Evolutionary conservation across 768 basidiomycete genomes (phyloP).

Genomic region (Coprinellus micaceus): DNA sequence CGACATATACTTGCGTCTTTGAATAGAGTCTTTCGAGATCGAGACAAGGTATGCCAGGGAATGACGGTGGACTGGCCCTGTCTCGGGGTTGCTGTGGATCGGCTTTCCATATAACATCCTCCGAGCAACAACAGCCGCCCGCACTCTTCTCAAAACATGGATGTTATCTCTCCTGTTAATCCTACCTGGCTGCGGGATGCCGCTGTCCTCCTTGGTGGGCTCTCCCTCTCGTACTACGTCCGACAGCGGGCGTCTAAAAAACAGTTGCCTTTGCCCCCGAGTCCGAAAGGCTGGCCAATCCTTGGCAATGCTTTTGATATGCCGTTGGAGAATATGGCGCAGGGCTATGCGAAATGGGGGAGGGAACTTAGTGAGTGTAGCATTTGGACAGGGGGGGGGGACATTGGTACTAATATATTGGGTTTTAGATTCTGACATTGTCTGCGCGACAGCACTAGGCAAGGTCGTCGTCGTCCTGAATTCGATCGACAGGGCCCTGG

Average conservation of each 20-base stretch:
- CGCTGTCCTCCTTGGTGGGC: background rate
- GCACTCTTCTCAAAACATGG: no score
- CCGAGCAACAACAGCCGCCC: no score
- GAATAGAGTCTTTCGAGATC: no score
- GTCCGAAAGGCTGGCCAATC: constrained; percentile 4
- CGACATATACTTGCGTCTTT: no score
- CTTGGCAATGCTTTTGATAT: constrained; percentile 9
- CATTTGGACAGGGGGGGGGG: no score
- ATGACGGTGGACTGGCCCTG: no score
- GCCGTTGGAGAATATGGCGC: background rate
- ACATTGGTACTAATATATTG: no score
- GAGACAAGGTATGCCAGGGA: no score
- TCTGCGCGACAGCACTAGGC: constrained; percentile 13
- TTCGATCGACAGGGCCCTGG: constrained; percentile 3
- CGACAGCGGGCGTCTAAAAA: background rate
- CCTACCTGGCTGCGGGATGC: background rate
- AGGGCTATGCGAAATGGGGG: background rate
- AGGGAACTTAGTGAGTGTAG: constrained; percentile 1
- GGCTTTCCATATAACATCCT: no score
- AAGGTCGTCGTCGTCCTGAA: constrained; percentile 11
- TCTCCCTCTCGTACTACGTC: background rate
- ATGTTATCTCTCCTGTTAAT: background rate
- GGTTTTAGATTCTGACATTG: constrained; percentile 15
- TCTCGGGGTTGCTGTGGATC: no score
- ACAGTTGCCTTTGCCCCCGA: background rate